Percentiles rank a stretch among this genome's conserved stretches.
These are phyloP conservation scores for Flaveria sonorensis DNA, from an alignment of 129 eudicot genomes.

Conservation along the genomic window DNA sequence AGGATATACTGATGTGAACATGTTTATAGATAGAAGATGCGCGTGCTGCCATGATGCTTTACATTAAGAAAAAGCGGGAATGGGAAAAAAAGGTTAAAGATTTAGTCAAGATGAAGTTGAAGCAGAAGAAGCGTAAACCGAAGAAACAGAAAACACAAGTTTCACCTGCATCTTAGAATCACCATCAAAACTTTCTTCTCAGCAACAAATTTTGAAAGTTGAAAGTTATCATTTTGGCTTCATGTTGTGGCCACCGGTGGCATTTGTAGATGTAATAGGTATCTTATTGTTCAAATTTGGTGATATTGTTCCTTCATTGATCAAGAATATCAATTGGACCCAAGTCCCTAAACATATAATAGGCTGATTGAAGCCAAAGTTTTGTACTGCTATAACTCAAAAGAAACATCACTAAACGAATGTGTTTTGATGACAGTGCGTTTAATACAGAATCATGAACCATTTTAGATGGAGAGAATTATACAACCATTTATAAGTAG, in stretches of 20 bases:
- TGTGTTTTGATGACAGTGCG: no score
- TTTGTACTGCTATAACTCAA: not conserved
- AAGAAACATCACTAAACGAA: not conserved
- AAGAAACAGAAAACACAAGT: constrained; percentile 42
- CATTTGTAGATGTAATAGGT: not conserved
- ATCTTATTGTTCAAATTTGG: not conserved
- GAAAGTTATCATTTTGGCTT: not conserved
- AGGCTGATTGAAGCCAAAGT: constrained; percentile 24
- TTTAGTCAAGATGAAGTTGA: constrained; percentile 52
- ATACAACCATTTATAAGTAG: no score
- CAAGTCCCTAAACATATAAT: not conserved
- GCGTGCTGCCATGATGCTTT: constrained; percentile 94
- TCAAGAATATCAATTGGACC: constrained; percentile 5
- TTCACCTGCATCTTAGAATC: constrained; percentile 23
- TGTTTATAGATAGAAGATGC: constrained; percentile 87
- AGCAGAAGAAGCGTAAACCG: constrained; percentile 69
- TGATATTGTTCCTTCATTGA: not conserved
- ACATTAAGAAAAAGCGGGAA: constrained; percentile 64
- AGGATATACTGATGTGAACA: constrained; percentile 3
- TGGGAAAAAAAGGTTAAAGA: constrained; percentile 81
- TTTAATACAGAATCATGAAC: no score
- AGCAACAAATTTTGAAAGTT: not conserved
- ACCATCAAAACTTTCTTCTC: not conserved
- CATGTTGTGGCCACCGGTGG: not conserved
- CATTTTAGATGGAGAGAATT: no score